Evolutionary conservation across 163 green algal genomes (phyloP).

Genomic region (Scenedesmus sp.): DNA sequence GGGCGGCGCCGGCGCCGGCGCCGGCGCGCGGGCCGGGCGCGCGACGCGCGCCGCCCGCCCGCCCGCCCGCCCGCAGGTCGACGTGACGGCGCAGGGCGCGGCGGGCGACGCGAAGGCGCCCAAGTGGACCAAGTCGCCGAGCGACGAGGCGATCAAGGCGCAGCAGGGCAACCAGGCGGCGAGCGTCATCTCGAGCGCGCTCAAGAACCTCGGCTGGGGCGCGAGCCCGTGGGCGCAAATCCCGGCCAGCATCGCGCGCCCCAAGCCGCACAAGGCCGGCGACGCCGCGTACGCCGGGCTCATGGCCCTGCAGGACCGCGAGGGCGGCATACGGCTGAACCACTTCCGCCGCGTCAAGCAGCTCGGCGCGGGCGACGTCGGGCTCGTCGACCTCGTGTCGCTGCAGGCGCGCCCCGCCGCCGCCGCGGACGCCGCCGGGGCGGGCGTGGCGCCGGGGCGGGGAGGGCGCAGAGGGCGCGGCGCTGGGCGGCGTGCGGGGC

Average conservation of each 20-base stretch:
- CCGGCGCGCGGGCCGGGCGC: too few species aligned
- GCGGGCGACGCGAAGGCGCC: conserved; percentile 39
- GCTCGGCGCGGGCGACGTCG: conserved; percentile 94
- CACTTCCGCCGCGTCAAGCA: conserved; percentile 91
- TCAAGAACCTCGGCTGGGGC: conserved; percentile 63
- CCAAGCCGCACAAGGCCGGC: conserved; percentile 79
- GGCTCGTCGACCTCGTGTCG: conserved; percentile 94
- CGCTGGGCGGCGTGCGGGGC: too few species aligned
- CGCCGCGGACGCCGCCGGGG: too few species aligned
- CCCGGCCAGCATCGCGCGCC: conserved; percentile 52
- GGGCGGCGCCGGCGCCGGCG: too few species aligned
- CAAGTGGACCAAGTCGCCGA: conserved; percentile 51
- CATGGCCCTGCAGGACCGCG: conserved; percentile 56
- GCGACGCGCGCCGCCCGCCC: too few species aligned
- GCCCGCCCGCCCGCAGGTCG: conserved; percentile 65
- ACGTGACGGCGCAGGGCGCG: conserved; percentile 69
- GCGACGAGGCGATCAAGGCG: conserved; percentile 42
- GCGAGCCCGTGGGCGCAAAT: conserved; percentile 73
- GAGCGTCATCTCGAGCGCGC: conserved; percentile 62
- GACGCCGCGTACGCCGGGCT: conserved; percentile 66
- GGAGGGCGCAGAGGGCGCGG: too few species aligned
- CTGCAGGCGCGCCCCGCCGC: conserved; percentile 58
- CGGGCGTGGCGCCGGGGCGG: too few species aligned
- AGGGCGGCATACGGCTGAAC: conserved; percentile 76
- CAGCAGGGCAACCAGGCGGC: conserved; percentile 52